Evolutionary conservation across 805 yeast genomes (phyloP), one percentile per base, ranked within the genome.

Genomic region (Candida argentea): DNA sequence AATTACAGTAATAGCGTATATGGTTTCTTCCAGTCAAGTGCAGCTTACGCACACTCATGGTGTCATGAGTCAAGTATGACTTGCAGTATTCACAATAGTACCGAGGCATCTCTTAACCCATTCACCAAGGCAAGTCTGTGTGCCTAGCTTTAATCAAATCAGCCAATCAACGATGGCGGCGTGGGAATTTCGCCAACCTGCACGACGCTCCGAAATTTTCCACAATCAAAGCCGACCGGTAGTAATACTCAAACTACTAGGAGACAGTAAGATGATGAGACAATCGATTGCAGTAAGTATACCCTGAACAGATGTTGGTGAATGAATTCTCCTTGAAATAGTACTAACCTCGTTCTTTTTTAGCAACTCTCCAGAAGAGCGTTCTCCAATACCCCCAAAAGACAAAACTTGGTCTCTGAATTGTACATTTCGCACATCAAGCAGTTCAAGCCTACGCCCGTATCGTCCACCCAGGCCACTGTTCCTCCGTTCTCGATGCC

Each of bases 401-500:
- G 61, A 53, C 43, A 42, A 43, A 71, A 87, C 70, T 65, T 81
- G 52, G 58, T 87, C 51, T 71, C 83, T 56, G 95, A 87, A 43
- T 71, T 87, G 44, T 87, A 87, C 67, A 62, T 89, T 51, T 75
- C 71, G 56, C 94, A 87, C 61, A 67, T 91, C 61, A 83, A 78
- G 66, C 73, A 75, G 37, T 87, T 83, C 76, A 85, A 86, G 69
- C 87, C 95, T 52, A 71, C 78, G 34, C 75, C 85, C 36, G 52
- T 78, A 31, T 61, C 80, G 34, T 73, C 81, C 34, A 78, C 89
- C 37, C 85, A 76, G 48, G 70, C 74, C 39, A 70, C 78, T 40
- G 89, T 86, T 43, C 76, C 79, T 61, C 73, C 81, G 45, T 91
- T 95, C 91, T 58, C 67, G 36, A 63, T 75, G 38, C 97, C 97